These are phyloP conservation scores for Leccinum incarnatum DNA, from an alignment of 768 basidiomycete species.

Conservation along the genomic window DNA sequence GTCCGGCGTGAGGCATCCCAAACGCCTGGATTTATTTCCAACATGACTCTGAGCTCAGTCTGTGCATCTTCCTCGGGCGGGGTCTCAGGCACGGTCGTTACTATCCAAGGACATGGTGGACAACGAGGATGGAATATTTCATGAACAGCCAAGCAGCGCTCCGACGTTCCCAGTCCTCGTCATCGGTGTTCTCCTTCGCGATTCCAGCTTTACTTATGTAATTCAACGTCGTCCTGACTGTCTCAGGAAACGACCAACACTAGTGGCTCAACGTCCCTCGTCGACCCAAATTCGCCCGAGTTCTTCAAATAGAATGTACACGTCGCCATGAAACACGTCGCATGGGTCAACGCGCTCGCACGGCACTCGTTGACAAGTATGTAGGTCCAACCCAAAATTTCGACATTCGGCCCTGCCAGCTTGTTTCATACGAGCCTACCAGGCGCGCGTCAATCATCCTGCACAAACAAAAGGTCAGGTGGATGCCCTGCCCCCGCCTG, in stretches of 20 bases:
- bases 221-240: conserved; percentile 10
- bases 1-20: conserved; percentile 92
- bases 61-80: conserved; percentile 13
- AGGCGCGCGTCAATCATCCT: conserved; percentile 46
- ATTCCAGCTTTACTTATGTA: not conserved
- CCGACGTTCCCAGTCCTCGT: conserved; percentile 14
- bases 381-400: too few relatives aligned
- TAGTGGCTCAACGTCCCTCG: conserved; percentile 12
- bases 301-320: conserved; percentile 60
- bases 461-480: conserved; percentile 50
- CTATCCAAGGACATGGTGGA: not conserved
- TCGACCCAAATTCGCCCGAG: conserved; percentile 58
- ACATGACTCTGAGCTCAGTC: conserved; percentile 62
- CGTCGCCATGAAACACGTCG: conserved; percentile 47
- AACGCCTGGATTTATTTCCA: conserved; percentile 95
- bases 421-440: conserved; percentile 41
- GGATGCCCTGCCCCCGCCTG: not conserved
- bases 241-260: conserved; percentile 26
- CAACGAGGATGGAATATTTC: too few relatives aligned
- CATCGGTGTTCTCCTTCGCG: conserved; percentile 18
- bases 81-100: not conserved
- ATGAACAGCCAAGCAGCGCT: not conserved
- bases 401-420: too few relatives aligned
- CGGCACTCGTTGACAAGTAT: conserved; percentile 41
- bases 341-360: conserved; percentile 45